Percentiles rank a stretch among this genome's conserved stretches.
These are phyloP conservation scores for Alternaria arborescens DNA, from an alignment of 2,329 filamentous ascomycete species.

Conservation along the genomic window DNA sequence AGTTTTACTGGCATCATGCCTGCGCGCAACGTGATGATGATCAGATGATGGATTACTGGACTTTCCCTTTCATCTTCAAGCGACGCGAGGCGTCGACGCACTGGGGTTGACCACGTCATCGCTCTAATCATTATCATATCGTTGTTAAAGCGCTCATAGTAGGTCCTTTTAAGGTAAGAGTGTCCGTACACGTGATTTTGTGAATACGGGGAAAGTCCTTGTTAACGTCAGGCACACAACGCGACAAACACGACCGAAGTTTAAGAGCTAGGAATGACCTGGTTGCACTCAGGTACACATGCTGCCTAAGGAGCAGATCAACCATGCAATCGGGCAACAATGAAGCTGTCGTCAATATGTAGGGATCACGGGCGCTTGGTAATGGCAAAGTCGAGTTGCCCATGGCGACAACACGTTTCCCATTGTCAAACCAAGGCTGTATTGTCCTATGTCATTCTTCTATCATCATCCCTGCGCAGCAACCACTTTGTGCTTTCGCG, in stretches of 20 bases:
- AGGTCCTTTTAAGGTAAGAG: background rate
- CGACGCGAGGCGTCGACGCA: constrained; percentile 3
- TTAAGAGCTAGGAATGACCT: constrained; percentile 7
- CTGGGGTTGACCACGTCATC: constrained; percentile 7
- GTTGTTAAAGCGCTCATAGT: background rate
- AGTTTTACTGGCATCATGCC: constrained; percentile 24
- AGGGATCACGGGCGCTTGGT: background rate
- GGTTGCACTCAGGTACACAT: constrained; percentile 2
- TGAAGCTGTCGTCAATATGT: constrained; percentile 2
- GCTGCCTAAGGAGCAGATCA: constrained; percentile 6
- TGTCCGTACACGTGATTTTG: background rate
- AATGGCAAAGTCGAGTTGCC: background rate
- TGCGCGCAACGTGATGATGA: constrained; percentile 13
- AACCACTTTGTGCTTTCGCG: background rate
- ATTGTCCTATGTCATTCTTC: background rate
- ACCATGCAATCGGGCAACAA: constrained; percentile 6
- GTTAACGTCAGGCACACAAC: constrained; percentile 2
- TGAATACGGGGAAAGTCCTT: constrained; percentile 5
- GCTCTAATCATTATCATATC: background rate
- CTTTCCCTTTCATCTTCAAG: constrained; percentile 12
- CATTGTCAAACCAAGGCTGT: background rate
- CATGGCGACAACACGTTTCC: background rate
- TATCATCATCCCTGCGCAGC: background rate
- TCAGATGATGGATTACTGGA: constrained; percentile 13
- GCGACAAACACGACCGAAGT: constrained; percentile 4